phyloP scores from a whole-genome alignment of 2,329 filamentous ascomycete genomes.

The Fusarium continuum region DNA sequence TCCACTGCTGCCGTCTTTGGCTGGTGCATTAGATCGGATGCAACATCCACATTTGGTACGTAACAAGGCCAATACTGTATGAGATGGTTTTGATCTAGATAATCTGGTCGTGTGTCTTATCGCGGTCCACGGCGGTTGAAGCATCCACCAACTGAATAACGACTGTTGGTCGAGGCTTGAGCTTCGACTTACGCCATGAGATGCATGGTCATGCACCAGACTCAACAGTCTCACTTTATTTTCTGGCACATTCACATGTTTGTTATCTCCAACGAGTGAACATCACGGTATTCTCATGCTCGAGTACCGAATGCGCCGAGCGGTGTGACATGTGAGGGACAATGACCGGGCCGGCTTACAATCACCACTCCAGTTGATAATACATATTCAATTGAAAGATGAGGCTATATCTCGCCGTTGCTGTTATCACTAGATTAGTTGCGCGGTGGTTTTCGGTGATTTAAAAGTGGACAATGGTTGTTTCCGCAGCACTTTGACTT shows the following conservation, averaged over 20 bases:
- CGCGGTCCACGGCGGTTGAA: slow-evolving; percentile 1
- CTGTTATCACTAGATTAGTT: background rate
- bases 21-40: slow-evolving; percentile 26
- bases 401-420: background rate
- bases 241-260: background rate
- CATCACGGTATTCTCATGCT: background rate
- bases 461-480: background rate
- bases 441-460: background rate
- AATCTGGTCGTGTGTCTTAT: slow-evolving; percentile 14
- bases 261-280: background rate
- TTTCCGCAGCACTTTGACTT: slow-evolving; percentile 13
- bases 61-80: background rate
- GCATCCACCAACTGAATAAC: slow-evolving; percentile 2
- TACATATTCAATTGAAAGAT: background rate
- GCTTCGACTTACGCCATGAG: slow-evolving; percentile 6
- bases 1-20: slow-evolving; percentile 24
- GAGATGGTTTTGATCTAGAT: slow-evolving; percentile 19
- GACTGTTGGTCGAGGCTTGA: background rate
- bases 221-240: background rate
- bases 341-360: background rate
- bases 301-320: background rate
- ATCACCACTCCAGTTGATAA: background rate
- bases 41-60: slow-evolving; percentile 13
- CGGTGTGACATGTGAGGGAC: slow-evolving; percentile 18
- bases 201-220: slow-evolving; percentile 1